Conservation (phyloP, 148 eudicot species). For the Drosera capensis region DNA sequence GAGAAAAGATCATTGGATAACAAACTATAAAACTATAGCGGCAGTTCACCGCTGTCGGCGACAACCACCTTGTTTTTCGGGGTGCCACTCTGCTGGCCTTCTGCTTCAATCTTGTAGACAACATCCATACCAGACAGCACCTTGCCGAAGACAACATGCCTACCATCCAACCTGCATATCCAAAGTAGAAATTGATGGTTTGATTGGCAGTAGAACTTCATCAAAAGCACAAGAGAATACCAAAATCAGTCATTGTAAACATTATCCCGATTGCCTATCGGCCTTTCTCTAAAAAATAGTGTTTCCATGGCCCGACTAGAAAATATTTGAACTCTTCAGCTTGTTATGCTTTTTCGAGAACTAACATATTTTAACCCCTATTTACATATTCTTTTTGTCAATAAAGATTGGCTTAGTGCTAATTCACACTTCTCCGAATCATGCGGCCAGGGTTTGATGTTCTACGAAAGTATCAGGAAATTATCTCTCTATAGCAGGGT, state of each 20-base stretch:
- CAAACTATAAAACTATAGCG: background rate
- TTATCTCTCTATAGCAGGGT: too few relatives aligned
- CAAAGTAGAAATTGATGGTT: background rate
- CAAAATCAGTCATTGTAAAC: background rate
- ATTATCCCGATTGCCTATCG: too few relatives aligned
- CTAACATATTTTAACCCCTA: background rate
- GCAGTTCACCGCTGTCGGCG: conserved; percentile 86
- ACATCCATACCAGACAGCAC: conserved; percentile 99
- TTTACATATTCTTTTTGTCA: background rate
- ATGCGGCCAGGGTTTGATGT: too few relatives aligned
- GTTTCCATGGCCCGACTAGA: background rate
- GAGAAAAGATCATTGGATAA: too few relatives aligned
- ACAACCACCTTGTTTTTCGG: conserved; percentile 80
- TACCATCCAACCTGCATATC: conserved; percentile 81
- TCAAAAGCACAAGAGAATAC: too few relatives aligned
- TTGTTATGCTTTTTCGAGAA: too few relatives aligned
- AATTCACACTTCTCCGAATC: too few relatives aligned
- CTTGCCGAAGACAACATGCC: conserved; percentile 91
- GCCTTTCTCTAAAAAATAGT: too few relatives aligned
- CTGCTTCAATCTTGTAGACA: conserved; percentile 94
- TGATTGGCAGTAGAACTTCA: background rate
- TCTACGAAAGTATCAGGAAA: too few relatives aligned
- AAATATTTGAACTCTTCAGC: background rate
- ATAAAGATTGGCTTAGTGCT: too few relatives aligned
- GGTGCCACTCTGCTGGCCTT: conserved; percentile 76